Evolutionary conservation across 1,284 basidiomycete species (phyloP).

Genomic region (Anthracocystis walkeri): DNA sequence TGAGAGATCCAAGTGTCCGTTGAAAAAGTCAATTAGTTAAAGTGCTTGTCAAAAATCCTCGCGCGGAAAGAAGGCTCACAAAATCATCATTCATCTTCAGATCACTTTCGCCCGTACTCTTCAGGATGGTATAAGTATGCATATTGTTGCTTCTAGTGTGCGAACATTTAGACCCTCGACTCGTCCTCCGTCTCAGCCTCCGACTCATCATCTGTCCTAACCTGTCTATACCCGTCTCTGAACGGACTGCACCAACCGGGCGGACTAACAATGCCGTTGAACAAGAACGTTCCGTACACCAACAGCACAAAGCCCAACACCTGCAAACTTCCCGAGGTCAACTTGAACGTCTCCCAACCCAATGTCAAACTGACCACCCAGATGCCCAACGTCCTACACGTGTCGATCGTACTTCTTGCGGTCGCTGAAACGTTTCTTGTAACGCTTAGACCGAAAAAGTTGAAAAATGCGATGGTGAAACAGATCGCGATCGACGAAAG

Average conservation of each 20-base stretch:
- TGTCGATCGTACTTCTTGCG: conserved; percentile 80
- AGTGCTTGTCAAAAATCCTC: no score
- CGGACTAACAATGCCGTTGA: conserved; percentile 65
- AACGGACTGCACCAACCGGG: conserved; percentile 42
- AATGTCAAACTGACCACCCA: conserved; percentile 70
- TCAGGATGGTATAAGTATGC: no score
- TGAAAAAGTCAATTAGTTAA: no score
- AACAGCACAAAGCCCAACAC: conserved; percentile 88
- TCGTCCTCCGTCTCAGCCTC: conserved; percentile 16
- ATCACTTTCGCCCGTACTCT: no score
- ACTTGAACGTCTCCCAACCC: conserved; percentile 91
- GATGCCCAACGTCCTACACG: conserved; percentile 92
- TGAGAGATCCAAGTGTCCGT: neutral
- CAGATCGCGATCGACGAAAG: conserved; percentile 78
- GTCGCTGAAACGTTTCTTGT: conserved; percentile 74
- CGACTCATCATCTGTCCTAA: conserved; percentile 16
- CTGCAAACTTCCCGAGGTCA: conserved; percentile 86
- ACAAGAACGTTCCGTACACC: conserved; percentile 76
- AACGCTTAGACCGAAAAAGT: conserved; percentile 92
- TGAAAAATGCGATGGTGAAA: conserved; percentile 85
- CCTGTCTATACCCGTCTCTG: conserved; percentile 18
- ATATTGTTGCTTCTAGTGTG: no score
- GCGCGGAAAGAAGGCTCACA: no score
- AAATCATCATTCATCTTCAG: no score
- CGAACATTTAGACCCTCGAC: neutral